These are phyloP conservation scores for Phytophthora pseudosyringae DNA, from an alignment of 352 stramenopile species.

Conservation along the genomic window DNA sequence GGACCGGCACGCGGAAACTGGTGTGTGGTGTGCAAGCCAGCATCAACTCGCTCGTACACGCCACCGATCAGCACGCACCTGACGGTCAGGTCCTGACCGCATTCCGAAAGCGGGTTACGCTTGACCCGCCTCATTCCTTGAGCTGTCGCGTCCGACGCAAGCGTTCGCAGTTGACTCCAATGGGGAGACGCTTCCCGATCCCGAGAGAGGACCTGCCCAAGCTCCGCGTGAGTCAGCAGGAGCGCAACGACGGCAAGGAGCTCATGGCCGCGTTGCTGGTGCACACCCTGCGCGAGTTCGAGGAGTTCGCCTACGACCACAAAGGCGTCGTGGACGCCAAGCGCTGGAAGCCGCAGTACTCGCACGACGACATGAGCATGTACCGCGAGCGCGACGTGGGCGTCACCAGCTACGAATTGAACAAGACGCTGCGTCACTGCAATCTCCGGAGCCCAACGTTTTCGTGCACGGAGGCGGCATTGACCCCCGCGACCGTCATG, in stretches of 20 bases:
- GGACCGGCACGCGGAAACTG: constrained; percentile 28
- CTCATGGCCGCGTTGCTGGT: constrained; percentile 45
- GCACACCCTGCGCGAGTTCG: constrained; percentile 51
- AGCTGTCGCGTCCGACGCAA: constrained; percentile 19
- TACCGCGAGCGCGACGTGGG: constrained; percentile 49
- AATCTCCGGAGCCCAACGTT: constrained; percentile 27
- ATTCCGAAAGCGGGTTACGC: constrained; percentile 5
- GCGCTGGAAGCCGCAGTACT: constrained; percentile 46
- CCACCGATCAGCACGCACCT: constrained; percentile 8
- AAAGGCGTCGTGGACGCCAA: constrained; percentile 40
- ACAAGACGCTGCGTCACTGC: constrained; percentile 28
- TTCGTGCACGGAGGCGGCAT: constrained; percentile 26
- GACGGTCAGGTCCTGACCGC: too few relatives aligned
- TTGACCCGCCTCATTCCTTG: constrained; percentile 25
- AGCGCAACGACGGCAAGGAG: constrained; percentile 39
- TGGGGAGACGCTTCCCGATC: constrained; percentile 49
- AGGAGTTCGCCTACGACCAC: constrained; percentile 39
- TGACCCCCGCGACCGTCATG: constrained; percentile 36
- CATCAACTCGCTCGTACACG: constrained; percentile 4
- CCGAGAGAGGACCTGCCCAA: constrained; percentile 42
- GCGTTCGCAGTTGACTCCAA: constrained; percentile 14
- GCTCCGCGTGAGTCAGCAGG: constrained; percentile 37
- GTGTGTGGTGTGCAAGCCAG: constrained; percentile 15
- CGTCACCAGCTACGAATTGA: constrained; percentile 30
- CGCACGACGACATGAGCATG: constrained; percentile 48